Evolutionary conservation across 1,284 basidiomycete species (phyloP).

Genomic region (Irpex sp.): DNA sequence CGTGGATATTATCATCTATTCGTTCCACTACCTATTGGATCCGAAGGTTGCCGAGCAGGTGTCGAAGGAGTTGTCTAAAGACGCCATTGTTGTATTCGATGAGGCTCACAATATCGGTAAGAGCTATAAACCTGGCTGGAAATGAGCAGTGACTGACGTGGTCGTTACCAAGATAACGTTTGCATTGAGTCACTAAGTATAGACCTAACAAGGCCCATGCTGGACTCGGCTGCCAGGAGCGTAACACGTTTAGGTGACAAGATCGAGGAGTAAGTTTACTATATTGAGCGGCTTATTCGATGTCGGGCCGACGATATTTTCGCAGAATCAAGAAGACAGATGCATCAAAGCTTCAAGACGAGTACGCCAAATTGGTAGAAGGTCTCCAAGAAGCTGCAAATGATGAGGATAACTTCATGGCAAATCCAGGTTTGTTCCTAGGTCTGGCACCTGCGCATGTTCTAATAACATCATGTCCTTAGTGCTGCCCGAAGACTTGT

Average conservation of each 20-base stretch:
- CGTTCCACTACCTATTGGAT: slow-evolving; percentile 98
- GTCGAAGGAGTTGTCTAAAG: slow-evolving; percentile 95
- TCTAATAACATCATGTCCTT: slow-evolving; percentile 11
- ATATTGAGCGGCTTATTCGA: background rate
- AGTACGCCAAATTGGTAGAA: slow-evolving; percentile 95
- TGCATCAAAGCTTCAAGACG: slow-evolving; percentile 92
- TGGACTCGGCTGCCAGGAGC: slow-evolving; percentile 92
- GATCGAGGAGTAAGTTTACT: slow-evolving; percentile 81
- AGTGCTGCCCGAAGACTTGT: slow-evolving; percentile 93
- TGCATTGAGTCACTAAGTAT: slow-evolving; percentile 99
- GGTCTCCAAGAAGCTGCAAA: slow-evolving; percentile 81
- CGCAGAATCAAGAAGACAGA: slow-evolving; percentile 90
- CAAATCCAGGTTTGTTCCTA: slow-evolving; percentile 74
- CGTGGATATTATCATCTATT: slow-evolving; percentile 96
- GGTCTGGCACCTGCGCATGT: background rate
- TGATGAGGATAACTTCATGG: slow-evolving; percentile 83
- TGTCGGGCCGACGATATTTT: background rate
- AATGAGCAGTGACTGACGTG: background rate
- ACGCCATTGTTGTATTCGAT: slow-evolving; percentile 98
- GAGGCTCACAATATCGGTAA: slow-evolving; percentile 98
- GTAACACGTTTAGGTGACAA: slow-evolving; percentile 86
- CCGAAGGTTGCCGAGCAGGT: slow-evolving; percentile 99
- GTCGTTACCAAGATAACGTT: slow-evolving; percentile 76
- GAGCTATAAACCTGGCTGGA: slow-evolving; percentile 15
- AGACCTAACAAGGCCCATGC: slow-evolving; percentile 97